Base-by-base conservation (phyloP, 805 yeast species). In the Nakazawaea wickerhamii region DNA sequence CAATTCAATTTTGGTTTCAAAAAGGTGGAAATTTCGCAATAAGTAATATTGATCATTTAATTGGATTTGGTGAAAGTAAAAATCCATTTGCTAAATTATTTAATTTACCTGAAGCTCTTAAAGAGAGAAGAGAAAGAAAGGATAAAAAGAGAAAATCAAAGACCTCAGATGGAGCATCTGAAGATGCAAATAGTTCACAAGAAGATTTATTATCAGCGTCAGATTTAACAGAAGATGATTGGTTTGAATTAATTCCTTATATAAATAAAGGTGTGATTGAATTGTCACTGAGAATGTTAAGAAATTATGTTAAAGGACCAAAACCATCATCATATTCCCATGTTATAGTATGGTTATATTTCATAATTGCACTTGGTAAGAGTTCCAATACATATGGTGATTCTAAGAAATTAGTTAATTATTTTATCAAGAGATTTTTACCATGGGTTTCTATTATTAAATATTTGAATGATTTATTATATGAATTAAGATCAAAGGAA, bases 61-160 rank as follows among this genome's bases (percentile, higher is more conserved):
- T 82, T 36, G 93, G 93, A 1, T 81, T 84, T 59, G 95, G 93
- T 26, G 84, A 82, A 55, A 72, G 84, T 4, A 68, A 70, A 35
- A 84, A 82, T 54, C 89, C 91, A 15, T 84, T 84, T 62, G 88
- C 91, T 5, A 76, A 80, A 52, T 56, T 85, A 11, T 85, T 85
- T 59, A 80, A 75, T 44, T 63, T 85, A 18, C 83, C 90, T 1
- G 84, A 81, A 53, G 85, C 81, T 14, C 60, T 85, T 47, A 81
- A 75, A 46, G 88, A 81, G 51, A 65, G 89, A 38, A 81, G 74
- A 50, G 89, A 81, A 44, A 78, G 81, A 46, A 84, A 82, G 50
- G 91, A 83, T 41, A 70, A 76, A 42, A 79, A 80, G 49, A 69
- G 77, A 23, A 77, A 72, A 46, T 55, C 64, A 14, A 52, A 52